phyloP scores from a whole-genome alignment of 2,329 filamentous ascomycete genomes.

The Ascosphaera pollenicola region DNA sequence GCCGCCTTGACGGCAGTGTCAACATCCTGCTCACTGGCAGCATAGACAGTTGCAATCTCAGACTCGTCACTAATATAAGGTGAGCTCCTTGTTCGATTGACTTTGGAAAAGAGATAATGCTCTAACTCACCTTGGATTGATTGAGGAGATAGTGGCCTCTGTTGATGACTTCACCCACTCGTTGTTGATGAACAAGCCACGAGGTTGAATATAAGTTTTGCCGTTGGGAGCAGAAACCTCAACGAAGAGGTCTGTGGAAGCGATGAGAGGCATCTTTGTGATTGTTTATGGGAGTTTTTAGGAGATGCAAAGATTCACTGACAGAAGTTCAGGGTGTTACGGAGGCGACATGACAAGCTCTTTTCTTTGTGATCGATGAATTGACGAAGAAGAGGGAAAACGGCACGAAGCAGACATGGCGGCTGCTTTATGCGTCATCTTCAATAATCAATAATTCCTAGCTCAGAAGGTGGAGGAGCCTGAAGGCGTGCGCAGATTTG shows the following conservation, averaged over 20 bases:
- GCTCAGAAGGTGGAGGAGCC: too few species aligned
- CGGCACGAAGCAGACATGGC: too few species aligned
- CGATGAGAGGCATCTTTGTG: conserved; percentile 1
- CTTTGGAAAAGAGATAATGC: not conserved
- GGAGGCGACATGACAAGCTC: not conserved
- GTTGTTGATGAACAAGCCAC: conserved; percentile 68
- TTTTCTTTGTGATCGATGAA: not conserved
- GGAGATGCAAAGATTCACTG: not conserved
- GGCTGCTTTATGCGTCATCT: too few species aligned
- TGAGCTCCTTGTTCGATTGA: not conserved
- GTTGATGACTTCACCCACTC: conserved; percentile 49
- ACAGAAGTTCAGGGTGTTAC: not conserved
- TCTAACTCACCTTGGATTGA: conserved; percentile 37
- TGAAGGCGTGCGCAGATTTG: too few species aligned
- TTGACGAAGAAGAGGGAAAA: not conserved
- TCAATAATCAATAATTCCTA: too few species aligned
- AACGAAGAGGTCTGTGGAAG: conserved; percentile 13
- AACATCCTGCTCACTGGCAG: conserved; percentile 42
- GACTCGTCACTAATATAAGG: conserved; percentile 32
- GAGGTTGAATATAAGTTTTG: conserved; percentile 45
- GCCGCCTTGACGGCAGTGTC: conserved; percentile 46
- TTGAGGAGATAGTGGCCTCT: conserved; percentile 39
- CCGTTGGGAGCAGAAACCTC: conserved; percentile 59
- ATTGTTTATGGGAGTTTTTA: not conserved
- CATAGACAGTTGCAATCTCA: conserved; percentile 48